These are phyloP conservation scores for Gentiana dahurica DNA, from an alignment of 257 asterid genomes.

Conservation along the genomic window DNA sequence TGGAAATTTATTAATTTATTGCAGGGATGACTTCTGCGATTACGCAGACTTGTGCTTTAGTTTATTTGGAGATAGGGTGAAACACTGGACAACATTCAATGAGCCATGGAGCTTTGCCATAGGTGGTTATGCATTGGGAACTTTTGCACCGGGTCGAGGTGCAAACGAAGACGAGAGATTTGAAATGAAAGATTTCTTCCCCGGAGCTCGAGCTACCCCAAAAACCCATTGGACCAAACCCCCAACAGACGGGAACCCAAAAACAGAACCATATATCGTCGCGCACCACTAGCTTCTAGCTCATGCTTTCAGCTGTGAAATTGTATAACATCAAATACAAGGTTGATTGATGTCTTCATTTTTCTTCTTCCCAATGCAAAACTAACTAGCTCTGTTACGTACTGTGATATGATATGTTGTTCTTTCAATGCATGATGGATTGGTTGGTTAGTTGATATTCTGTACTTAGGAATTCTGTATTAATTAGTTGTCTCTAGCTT, in stretches of 20 bases:
- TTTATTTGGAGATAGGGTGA: constrained; percentile 51
- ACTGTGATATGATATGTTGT: no score
- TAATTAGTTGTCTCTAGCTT: no score
- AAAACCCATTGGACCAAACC: no score
- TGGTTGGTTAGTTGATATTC: no score
- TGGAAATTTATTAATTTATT: not conserved
- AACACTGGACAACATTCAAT: constrained; percentile 43
- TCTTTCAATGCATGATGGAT: no score
- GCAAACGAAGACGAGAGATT: no score
- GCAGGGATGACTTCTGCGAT: constrained; percentile 43
- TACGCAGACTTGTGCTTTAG: constrained; percentile 45
- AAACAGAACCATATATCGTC: constrained; percentile 48
- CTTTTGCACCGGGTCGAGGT: constrained; percentile 20
- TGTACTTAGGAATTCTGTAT: no score
- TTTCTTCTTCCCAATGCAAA: no score
- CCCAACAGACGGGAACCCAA: constrained; percentile 27
- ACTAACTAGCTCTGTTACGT: no score
- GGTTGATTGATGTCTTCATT: constrained; percentile 12
- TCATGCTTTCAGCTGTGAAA: constrained; percentile 32
- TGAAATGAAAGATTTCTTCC: no score
- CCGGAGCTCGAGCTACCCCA: no score
- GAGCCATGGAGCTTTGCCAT: constrained; percentile 26
- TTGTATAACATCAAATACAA: constrained; percentile 34
- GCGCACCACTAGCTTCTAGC: constrained; percentile 35
- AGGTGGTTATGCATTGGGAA: constrained; percentile 37